Evolutionary conservation across 257 asterid species (phyloP).

Genomic region (Solanum medicagineum): DNA sequence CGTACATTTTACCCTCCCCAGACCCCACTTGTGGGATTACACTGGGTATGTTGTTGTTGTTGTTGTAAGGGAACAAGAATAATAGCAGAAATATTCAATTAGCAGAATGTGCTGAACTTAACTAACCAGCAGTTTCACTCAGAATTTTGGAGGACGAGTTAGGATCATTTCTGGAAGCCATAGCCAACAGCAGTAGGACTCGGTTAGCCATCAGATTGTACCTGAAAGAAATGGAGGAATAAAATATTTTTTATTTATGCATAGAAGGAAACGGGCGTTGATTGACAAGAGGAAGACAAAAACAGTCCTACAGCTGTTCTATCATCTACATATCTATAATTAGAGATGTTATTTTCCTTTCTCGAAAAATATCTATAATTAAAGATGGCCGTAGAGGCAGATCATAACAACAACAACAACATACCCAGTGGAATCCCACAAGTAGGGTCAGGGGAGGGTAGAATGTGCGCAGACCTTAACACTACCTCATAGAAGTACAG

Average conservation of each 20-base stretch:
- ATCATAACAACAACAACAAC: not conserved
- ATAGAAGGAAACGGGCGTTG: not conserved
- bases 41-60: too few relatives aligned
- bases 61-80: not conserved
- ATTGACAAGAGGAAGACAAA: not conserved
- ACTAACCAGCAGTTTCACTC: slow-evolving; percentile 76
- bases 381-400: not conserved
- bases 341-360: not conserved
- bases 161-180: slow-evolving; percentile 74
- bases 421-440: too few relatives aligned
- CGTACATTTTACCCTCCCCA: too few relatives aligned
- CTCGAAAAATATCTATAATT: not conserved
- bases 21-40: too few relatives aligned
- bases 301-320: not conserved
- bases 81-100: not conserved
- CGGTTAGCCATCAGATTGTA: slow-evolving; percentile 98
- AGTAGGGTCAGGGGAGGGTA: too few relatives aligned
- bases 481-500: too few relatives aligned
- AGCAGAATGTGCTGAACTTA: not conserved
- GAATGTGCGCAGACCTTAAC: too few relatives aligned
- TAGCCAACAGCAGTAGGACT: slow-evolving; percentile 83
- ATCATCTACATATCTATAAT: not conserved
- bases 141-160: slow-evolving; percentile 51
- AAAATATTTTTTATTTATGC: not conserved
- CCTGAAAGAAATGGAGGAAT: slow-evolving; percentile 41